These are phyloP conservation scores for Urostyla sp. DNA, from an alignment of 73 alveolate genomes.

Conservation along the genomic window DNA sequence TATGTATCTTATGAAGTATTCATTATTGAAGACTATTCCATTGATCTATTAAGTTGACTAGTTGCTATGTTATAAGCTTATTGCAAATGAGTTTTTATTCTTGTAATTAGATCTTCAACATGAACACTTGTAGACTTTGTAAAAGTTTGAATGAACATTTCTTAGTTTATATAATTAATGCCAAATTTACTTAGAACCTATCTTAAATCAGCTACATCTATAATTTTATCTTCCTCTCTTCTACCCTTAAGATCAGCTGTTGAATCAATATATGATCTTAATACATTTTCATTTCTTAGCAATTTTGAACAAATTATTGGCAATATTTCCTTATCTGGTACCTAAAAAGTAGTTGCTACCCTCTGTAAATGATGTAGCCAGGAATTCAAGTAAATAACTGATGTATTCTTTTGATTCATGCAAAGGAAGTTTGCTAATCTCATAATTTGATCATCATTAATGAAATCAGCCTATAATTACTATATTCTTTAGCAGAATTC, in stretches of 20 bases:
- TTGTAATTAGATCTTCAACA: conserved; percentile 54
- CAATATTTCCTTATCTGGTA: conserved; percentile 40
- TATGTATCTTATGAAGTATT: conserved; percentile 15
- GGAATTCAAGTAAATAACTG: conserved; percentile 31
- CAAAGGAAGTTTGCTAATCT: conserved; percentile 52
- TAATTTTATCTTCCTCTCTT: conserved; percentile 51
- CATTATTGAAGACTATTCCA: not conserved
- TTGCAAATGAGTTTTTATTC: conserved; percentile 38
- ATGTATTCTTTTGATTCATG: conserved; percentile 32
- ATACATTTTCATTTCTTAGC: conserved; percentile 46
- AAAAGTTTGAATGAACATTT: conserved; percentile 42
- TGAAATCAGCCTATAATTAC: not conserved
- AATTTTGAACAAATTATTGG: conserved; percentile 61
- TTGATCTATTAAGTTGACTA: conserved; percentile 24
- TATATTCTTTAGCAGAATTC: conserved; percentile 51
- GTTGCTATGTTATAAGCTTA: conserved; percentile 41
- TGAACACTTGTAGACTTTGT: conserved; percentile 37
- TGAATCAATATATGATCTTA: conserved; percentile 34
- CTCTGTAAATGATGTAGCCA: conserved; percentile 65
- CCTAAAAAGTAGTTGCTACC: conserved; percentile 44
- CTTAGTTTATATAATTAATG: conserved; percentile 35
- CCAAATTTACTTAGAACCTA: conserved; percentile 45
- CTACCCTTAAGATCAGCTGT: conserved; percentile 46
- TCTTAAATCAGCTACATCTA: conserved; percentile 52
- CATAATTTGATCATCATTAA: not conserved